Percentiles rank a stretch among this genome's conserved stretches.
Conservation (phyloP, 805 yeast genomes). For the Ogataea henricii region DNA sequence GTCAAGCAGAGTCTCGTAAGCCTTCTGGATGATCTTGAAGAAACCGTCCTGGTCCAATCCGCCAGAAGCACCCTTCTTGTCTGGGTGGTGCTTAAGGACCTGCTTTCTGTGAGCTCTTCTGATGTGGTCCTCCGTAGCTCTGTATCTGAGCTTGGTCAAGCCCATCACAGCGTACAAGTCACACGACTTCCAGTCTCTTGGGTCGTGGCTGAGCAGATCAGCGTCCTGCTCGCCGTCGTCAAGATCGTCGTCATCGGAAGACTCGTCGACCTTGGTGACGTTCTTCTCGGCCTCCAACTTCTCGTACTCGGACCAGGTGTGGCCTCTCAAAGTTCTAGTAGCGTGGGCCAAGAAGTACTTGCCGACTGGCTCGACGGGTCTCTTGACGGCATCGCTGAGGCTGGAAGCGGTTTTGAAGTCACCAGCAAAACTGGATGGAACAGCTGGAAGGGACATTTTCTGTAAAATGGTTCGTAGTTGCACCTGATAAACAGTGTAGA, state of each 20-base stretch:
- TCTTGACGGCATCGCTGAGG: constrained; percentile 62
- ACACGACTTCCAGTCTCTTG: constrained; percentile 97
- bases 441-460: constrained; percentile 46
- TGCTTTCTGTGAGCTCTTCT: constrained; percentile 96
- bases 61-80: constrained; percentile 91
- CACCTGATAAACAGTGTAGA: neutral
- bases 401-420: constrained; percentile 52
- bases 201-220: constrained; percentile 82
- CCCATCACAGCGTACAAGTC: constrained; percentile 97
- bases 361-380: constrained; percentile 96
- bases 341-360: constrained; percentile 96
- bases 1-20: constrained; percentile 87
- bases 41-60: constrained; percentile 92
- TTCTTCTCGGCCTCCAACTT: constrained; percentile 88
- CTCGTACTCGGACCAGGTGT: constrained; percentile 98
- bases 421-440: constrained; percentile 54
- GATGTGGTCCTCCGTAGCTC: constrained; percentile 89
- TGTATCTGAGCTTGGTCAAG: constrained; percentile 84
- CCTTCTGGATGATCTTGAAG: constrained; percentile 97
- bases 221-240: constrained; percentile 64
- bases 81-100: constrained; percentile 97
- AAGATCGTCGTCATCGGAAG: constrained; percentile 65
- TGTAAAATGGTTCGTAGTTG: neutral
- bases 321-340: constrained; percentile 91
- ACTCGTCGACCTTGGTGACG: constrained; percentile 68